Percentiles rank a stretch among this genome's conserved stretches.
phyloP scores from a whole-genome alignment of 2,329 filamentous ascomycete genomes.

The Lithohypha guttulata region DNA sequence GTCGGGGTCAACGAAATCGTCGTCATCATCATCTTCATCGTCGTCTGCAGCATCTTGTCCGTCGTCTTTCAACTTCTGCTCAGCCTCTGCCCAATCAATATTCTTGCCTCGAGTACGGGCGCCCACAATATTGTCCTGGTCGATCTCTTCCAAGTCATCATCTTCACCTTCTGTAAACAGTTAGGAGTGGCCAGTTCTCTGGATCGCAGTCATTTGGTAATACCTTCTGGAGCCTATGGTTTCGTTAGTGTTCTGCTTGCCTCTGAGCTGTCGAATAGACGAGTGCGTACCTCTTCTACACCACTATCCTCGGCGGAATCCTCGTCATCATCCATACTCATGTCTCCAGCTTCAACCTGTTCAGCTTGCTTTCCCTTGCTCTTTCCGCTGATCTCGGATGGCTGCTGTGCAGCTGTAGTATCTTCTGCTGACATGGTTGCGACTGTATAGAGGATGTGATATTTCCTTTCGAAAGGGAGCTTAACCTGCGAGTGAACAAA shows the following conservation, averaged over 20 bases:
- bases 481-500: too few species aligned
- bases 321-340: conserved; percentile 64
- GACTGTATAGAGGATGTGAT: too few species aligned
- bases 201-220: neutral
- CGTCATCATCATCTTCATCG: conserved; percentile 49
- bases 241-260: too few species aligned
- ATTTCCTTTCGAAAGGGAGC: too few species aligned
- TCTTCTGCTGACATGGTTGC: conserved; percentile 21
- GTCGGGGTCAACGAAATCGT: conserved; percentile 23
- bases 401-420: conserved; percentile 14
- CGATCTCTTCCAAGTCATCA: conserved; percentile 82
- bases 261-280: neutral
- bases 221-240: conserved; percentile 7
- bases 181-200: conserved; percentile 5
- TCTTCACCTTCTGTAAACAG: conserved; percentile 56
- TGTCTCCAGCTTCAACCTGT: conserved; percentile 47
- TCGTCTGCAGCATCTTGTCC: conserved; percentile 54
- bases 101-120: conserved; percentile 81
- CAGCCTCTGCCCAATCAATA: conserved; percentile 90
- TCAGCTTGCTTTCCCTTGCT: conserved; percentile 76
- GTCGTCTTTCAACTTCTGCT: conserved; percentile 69
- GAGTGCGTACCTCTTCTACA: conserved; percentile 35
- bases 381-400: conserved; percentile 42
- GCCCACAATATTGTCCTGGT: conserved; percentile 78
- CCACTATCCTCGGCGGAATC: conserved; percentile 55